Evolutionary conservation across 2,329 filamentous ascomycete species (phyloP).

Genomic region (Lasiodiplodia theobromae): DNA sequence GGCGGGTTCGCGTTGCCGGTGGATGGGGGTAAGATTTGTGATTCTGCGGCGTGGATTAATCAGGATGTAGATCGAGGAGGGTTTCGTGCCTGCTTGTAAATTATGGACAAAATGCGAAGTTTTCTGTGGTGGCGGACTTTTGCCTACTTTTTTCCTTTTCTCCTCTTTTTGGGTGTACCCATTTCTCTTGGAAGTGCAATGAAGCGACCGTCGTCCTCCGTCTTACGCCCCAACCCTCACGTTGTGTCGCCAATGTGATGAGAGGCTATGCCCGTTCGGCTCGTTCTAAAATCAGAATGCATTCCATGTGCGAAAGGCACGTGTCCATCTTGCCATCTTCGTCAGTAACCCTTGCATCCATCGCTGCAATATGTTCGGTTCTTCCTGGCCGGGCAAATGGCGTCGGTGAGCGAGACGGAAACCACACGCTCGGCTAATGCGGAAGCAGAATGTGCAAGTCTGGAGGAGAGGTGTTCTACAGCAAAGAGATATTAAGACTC

Average conservation of each 20-base stretch:
- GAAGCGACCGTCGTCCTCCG: no score
- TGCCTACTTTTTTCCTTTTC: no score
- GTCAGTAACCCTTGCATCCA: not conserved
- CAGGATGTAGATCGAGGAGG: not conserved
- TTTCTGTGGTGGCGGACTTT: no score
- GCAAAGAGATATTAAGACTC: not conserved
- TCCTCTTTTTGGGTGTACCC: no score
- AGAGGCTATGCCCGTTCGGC: no score
- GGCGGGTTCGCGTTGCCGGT: no score
- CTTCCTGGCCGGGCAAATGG: not conserved
- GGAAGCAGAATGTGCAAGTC: no score
- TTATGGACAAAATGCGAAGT: no score
- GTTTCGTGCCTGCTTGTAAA: no score
- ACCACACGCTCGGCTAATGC: not conserved
- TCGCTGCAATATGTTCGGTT: not conserved
- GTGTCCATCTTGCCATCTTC: not conserved
- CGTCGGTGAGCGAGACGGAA: not conserved
- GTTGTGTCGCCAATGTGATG: no score
- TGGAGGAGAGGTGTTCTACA: not conserved
- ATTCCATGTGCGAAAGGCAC: not conserved
- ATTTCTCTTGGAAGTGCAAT: no score
- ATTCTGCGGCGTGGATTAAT: not conserved
- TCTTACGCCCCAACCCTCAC: no score
- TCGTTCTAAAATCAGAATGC: not conserved
- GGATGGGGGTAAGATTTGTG: not conserved